Percentiles rank a stretch among this genome's conserved stretches.
Evolutionary conservation across 306 rosid genomes (phyloP).

Genomic region (Dryas alaskensis): DNA sequence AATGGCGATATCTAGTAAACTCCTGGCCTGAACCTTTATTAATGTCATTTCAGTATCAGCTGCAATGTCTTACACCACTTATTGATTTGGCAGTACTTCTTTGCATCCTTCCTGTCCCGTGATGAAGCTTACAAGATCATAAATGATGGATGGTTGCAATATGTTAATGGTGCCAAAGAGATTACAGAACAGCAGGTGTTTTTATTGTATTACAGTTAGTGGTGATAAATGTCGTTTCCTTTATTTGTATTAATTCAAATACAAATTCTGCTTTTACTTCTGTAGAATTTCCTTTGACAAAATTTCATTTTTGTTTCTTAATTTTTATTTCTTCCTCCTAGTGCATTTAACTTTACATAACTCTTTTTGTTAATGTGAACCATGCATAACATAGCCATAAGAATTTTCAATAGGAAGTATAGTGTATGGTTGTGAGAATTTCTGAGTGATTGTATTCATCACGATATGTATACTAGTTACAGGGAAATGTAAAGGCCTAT

Average conservation of each 20-base stretch:
- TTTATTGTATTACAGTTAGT: conserved; percentile 17
- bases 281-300: neutral
- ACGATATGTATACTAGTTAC: neutral
- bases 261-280: neutral
- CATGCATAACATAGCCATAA: too few relatives aligned
- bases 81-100: conserved; percentile 70
- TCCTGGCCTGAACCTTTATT: conserved; percentile 14
- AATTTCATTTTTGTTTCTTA: neutral
- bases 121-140: conserved; percentile 89
- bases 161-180: conserved; percentile 39
- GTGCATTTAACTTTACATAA: neutral
- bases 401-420: neutral
- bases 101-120: conserved; percentile 88
- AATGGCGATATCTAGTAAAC: conserved; percentile 21
- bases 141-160: conserved; percentile 75
- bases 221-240: neutral
- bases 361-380: neutral
- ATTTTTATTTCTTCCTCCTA: neutral
- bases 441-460: neutral
- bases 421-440: neutral
- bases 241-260: neutral
- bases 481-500: neutral
- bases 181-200: conserved; percentile 56
- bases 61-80: conserved; percentile 26
- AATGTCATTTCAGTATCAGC: conserved; percentile 26